Evolutionary conservation across 352 stramenopile species (phyloP), one percentile per base, ranked within the genome.

Genomic region (Globisporangium alternatum): DNA sequence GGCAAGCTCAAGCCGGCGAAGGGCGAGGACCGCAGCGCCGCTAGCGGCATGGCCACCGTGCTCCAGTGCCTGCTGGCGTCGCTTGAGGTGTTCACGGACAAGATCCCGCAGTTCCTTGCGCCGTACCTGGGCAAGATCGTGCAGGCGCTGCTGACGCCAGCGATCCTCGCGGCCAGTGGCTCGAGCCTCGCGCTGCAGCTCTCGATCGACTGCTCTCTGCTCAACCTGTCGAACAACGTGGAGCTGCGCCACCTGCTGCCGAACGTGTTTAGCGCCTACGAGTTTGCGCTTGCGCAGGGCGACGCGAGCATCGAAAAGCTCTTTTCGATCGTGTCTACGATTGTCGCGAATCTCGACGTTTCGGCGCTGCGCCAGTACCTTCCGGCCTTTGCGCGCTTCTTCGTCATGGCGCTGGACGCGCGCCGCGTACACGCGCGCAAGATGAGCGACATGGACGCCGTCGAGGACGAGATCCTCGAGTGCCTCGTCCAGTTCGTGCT

Each of bases 401-500:
- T 93, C 58, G 80, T 96, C 2, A 89, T 79, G 30, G 78, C 78
- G 25, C 58, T 96, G 43, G 88, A 96, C 53, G 64, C 80, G 57
- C 84, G 86, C 30, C 86, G 88, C 54, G 77, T 93, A 41, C 88
- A 95, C 47, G 51, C 75, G 1, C 63, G 53, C 3, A 79, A 83
- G 52, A 55, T 90, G 9, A 25, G 88, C 22, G 70, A 93, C 44
- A 48, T 92, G 30, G 83, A 92, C 39, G 64, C 67, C 1, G 83
- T 94, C 2, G 86, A 96, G 47, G 84, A 95, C 55, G 83, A 91
- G 35, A 67, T 92, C 15, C 72, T 96, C 1, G 80, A 91, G 2
- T 83, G 83, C 25, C 68, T 95, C 13, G 75, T 94, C 22, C 75
- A 90, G 56, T 93, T 97, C 53, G 77, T 97, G 8, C 62, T 97